Evolutionary conservation across 1,139 yeast species (phyloP).

Genomic region (Lodderomyces elongisporus): DNA sequence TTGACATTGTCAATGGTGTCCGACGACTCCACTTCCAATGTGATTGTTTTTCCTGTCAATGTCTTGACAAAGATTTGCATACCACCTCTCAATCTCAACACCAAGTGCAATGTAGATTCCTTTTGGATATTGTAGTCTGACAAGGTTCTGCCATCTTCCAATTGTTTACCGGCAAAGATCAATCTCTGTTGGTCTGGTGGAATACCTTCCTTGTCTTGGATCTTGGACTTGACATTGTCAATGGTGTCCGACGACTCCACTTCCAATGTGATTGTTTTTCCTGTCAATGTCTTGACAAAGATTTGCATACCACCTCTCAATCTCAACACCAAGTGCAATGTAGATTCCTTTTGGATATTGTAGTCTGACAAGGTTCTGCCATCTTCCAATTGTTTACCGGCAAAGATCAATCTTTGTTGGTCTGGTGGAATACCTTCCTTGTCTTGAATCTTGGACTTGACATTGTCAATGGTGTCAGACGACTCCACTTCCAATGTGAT

Average conservation of each 20-base stretch:
- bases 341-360: constrained; percentile 99
- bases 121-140: constrained; percentile 67
- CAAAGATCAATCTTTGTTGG: constrained; percentile 98
- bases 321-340: constrained; percentile 95
- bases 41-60: constrained; percentile 66
- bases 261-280: constrained; percentile 72
- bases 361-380: constrained; percentile 98
- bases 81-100: constrained; percentile 98
- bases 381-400: constrained; percentile 99
- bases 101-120: constrained; percentile 91
- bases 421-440: constrained; percentile 99
- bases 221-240: constrained; percentile 61
- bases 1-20: constrained; percentile 96
- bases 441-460: constrained; percentile 99
- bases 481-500: constrained; percentile 99
- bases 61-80: constrained; percentile 61
- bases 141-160: constrained; percentile 63
- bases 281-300: constrained; percentile 96
- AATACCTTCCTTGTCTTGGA: constrained; percentile 71
- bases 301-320: constrained; percentile 99
- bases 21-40: constrained; percentile 66
- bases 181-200: constrained; percentile 53
- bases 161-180: constrained; percentile 56
- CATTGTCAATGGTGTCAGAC: constrained; percentile 98
- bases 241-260: constrained; percentile 72